Percentiles rank a stretch among this genome's conserved stretches.
Evolutionary conservation across 2,329 filamentous ascomycete species (phyloP).

Genomic region (Xylariomycetidae sp.): DNA sequence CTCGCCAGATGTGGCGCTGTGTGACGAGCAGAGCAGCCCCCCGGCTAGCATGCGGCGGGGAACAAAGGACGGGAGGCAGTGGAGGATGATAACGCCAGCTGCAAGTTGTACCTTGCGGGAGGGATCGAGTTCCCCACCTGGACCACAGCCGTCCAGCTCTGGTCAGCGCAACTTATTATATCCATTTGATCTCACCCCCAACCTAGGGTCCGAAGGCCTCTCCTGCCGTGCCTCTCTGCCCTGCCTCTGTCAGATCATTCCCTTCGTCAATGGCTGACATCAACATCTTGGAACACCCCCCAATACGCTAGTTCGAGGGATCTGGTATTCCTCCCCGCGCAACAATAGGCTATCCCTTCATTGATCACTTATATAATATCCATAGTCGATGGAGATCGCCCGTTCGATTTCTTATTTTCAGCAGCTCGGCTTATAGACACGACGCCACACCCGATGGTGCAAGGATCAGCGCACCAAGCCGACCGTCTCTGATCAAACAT

Average conservation of each 20-base stretch:
- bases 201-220: conserved; percentile 11
- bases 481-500: too few relatives aligned
- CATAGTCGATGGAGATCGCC: too few relatives aligned
- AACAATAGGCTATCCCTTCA: too few relatives aligned
- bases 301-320: conserved; percentile 26
- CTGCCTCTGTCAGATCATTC: conserved; percentile 14
- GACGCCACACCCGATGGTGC: too few relatives aligned
- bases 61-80: too few relatives aligned
- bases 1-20: too few relatives aligned
- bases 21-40: conserved; percentile 22
- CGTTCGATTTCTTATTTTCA: too few relatives aligned
- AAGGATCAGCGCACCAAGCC: too few relatives aligned
- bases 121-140: conserved; percentile 16
- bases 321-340: conserved; percentile 34
- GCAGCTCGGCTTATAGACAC: too few relatives aligned
- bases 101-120: conserved; percentile 21
- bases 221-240: conserved; percentile 6
- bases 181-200: conserved; percentile 19
- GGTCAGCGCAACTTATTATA: conserved; percentile 16
- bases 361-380: too few relatives aligned
- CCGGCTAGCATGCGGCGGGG: too few relatives aligned
- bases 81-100: too few relatives aligned
- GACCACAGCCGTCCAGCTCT: conserved; percentile 16
- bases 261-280: conserved; percentile 19
- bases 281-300: conserved; percentile 15